Percentiles rank a stretch among this genome's conserved stretches.
Evolutionary conservation across 139 green algal genomes (phyloP).

Genomic region (Pleodorina starrii): DNA sequence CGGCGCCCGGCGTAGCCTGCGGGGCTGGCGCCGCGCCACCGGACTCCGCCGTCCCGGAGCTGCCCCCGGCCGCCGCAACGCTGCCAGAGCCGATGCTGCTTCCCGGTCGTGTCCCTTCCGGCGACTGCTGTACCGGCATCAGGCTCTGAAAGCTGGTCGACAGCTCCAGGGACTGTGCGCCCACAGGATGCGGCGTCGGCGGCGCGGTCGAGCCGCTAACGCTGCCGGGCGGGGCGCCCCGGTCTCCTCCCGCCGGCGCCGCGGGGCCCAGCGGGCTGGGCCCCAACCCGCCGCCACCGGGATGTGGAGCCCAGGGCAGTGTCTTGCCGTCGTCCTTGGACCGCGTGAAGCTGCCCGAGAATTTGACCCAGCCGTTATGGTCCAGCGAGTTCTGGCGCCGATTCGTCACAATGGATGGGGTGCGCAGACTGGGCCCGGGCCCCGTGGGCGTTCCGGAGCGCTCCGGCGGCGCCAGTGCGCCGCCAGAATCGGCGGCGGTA

Average conservation of each 20-base stretch:
- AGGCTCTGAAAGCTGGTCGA: background rate
- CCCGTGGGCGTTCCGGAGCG: background rate
- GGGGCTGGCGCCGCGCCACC: too few relatives aligned
- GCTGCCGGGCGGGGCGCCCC: background rate
- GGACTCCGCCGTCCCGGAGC: background rate
- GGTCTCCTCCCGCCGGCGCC: background rate
- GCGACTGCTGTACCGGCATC: background rate
- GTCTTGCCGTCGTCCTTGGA: background rate
- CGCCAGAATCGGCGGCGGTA: background rate
- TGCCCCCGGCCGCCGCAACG: background rate
- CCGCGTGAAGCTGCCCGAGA: constrained; percentile 29
- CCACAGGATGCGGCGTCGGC: background rate
- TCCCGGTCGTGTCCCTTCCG: background rate
- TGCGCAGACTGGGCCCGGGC: too few relatives aligned
- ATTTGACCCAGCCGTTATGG: constrained; percentile 46
- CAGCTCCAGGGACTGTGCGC: background rate
- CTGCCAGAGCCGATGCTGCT: background rate
- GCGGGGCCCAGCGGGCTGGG: constrained; percentile 17
- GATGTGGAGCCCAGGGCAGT: background rate
- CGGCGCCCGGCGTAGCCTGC: background rate
- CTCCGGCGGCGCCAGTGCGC: constrained; percentile 1
- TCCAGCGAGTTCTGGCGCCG: constrained; percentile 32
- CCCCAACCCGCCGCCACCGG: background rate
- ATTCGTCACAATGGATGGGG: background rate
- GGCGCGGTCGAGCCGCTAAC: background rate